These are phyloP conservation scores for Brasenia schreberi DNA, from an alignment of 164 flowering plant species.

Conservation along the genomic window DNA sequence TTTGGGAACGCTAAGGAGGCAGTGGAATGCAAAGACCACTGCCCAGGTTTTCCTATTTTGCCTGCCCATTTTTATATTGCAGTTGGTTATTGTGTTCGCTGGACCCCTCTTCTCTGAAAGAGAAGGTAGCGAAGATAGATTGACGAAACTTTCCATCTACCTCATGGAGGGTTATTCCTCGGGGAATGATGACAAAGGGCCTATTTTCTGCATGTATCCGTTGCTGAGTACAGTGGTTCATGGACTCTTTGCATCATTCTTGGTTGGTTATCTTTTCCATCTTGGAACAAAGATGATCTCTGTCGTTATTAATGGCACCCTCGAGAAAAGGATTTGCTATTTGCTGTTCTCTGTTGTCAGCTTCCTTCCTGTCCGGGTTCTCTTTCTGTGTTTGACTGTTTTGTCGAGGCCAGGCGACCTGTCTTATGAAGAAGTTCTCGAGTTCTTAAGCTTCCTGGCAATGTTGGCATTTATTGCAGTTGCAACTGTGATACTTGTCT, in stretches of 20 bases:
- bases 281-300: constrained; percentile 59
- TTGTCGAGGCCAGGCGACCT: constrained; percentile 44
- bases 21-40: constrained; percentile 69
- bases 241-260: constrained; percentile 51
- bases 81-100: constrained; percentile 47
- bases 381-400: constrained; percentile 78
- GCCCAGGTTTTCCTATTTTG: constrained; percentile 54
- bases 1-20: constrained; percentile 36
- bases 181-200: neutral
- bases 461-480: constrained; percentile 54
- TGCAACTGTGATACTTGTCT: constrained; percentile 71
- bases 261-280: constrained; percentile 54
- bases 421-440: constrained; percentile 60
- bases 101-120: constrained; percentile 34
- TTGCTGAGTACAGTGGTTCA: constrained; percentile 62
- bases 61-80: constrained; percentile 61
- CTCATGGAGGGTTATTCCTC: constrained; percentile 26
- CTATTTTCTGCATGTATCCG: constrained; percentile 74
- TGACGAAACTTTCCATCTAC: constrained; percentile 33
- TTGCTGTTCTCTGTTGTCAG: constrained; percentile 58
- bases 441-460: constrained; percentile 64
- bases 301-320: constrained; percentile 70
- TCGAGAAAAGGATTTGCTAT: constrained; percentile 67
- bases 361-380: constrained; percentile 61
- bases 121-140: constrained; percentile 6